phyloP scores from a whole-genome alignment of 169 alveolate species.

The Plasmodium yoelii region DNA sequence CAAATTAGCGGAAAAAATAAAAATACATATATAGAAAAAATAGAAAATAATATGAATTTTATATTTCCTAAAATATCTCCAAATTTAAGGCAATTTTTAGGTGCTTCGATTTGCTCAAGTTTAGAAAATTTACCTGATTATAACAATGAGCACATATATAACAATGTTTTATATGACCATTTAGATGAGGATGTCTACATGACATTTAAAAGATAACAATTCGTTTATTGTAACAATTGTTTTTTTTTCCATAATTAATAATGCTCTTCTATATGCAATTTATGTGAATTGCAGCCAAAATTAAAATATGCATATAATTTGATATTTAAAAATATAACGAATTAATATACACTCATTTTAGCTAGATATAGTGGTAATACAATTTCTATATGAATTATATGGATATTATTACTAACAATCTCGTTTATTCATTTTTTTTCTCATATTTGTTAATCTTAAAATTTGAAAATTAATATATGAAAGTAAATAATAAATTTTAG shows the following conservation, averaged over 20 bases:
- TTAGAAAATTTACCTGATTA: constrained; percentile 64
- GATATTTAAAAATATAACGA: too few species aligned
- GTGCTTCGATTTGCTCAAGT: constrained; percentile 69
- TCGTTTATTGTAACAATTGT: not conserved
- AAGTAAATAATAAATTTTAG: too few species aligned
- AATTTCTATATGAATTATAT: too few species aligned
- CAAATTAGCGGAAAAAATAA: not conserved
- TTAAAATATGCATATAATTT: too few species aligned
- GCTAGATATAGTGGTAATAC: too few species aligned
- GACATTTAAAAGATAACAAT: constrained; percentile 34
- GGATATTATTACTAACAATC: too few species aligned
- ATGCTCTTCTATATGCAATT: too few species aligned
- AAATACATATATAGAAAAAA: constrained; percentile 14
- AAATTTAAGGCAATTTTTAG: constrained; percentile 60
- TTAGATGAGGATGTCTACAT: constrained; percentile 60
- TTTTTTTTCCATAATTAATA: not conserved
- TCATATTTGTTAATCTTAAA: too few species aligned
- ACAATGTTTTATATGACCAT: constrained; percentile 47
- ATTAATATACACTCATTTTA: too few species aligned
- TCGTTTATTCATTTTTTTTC: too few species aligned
- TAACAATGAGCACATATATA: constrained; percentile 30
- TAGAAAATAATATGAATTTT: constrained; percentile 54
- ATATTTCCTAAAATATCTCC: constrained; percentile 66
- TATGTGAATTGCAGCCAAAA: too few species aligned
- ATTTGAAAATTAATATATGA: too few species aligned